Evolutionary conservation across 164 flowering plant genomes (phyloP).

Genomic region (Nymphaea colorata): DNA sequence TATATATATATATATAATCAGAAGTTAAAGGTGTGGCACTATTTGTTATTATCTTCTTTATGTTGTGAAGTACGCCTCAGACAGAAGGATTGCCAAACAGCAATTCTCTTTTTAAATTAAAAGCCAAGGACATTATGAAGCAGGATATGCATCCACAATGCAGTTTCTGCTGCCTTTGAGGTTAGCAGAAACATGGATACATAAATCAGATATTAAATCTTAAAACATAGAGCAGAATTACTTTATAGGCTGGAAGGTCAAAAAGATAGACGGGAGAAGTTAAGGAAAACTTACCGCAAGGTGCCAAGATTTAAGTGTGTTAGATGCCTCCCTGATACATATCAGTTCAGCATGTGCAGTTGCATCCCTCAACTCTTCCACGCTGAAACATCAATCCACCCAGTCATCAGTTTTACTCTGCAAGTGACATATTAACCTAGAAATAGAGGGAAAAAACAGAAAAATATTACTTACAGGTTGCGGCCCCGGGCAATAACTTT

Average conservation of each 20-base stretch:
- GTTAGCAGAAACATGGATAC: not conserved
- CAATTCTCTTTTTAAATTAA: no score
- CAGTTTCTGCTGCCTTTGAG: not conserved
- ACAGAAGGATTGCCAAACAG: no score
- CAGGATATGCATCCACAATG: not conserved
- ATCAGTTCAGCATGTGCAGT: constrained; percentile 98
- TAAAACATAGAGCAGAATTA: not conserved
- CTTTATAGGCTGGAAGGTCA: not conserved
- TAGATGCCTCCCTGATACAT: constrained; percentile 90
- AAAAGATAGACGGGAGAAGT: not conserved
- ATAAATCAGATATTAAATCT: not conserved
- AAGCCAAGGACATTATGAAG: not conserved
- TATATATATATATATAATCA: no score
- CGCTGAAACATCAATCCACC: constrained; percentile 32
- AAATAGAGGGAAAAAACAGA: not conserved
- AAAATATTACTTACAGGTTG: constrained; percentile 57
- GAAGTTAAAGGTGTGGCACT: no score
- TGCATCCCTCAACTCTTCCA: constrained; percentile 84
- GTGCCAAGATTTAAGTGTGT: constrained; percentile 67
- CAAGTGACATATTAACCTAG: not conserved
- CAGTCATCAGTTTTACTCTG: not conserved
- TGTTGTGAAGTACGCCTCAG: no score
- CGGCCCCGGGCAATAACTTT: constrained; percentile 84
- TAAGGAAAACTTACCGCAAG: constrained; percentile 47
- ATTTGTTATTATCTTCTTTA: no score